Conservation (phyloP, 1,284 basidiomycete genomes). For the Bjerkandera adusta region DNA sequence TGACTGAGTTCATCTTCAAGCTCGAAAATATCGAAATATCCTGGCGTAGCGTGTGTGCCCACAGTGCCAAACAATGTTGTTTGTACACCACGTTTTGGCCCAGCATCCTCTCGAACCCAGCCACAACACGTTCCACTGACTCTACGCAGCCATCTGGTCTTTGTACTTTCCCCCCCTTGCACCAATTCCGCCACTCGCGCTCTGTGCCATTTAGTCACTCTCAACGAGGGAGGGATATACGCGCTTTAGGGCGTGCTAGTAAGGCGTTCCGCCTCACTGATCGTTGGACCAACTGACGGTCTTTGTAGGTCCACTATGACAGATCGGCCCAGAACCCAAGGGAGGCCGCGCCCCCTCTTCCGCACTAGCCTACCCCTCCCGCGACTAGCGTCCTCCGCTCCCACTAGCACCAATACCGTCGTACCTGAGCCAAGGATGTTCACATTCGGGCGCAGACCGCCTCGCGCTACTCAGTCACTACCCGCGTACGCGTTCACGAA, state of each 20-base stretch:
- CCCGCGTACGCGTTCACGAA: too few relatives aligned
- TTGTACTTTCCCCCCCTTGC: background rate
- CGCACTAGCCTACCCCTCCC: background rate
- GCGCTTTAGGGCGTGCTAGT: background rate
- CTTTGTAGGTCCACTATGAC: background rate
- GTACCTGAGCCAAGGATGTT: too few relatives aligned
- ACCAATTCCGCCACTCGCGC: background rate
- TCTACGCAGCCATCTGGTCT: background rate
- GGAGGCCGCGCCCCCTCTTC: background rate
- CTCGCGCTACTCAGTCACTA: too few relatives aligned
- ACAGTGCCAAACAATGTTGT: conserved; percentile 5
- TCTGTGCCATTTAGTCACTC: background rate
- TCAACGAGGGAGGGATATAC: too few relatives aligned
- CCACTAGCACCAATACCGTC: too few relatives aligned
- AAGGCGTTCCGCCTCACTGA: background rate
- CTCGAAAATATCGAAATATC: too few relatives aligned
- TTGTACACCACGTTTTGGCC: background rate
- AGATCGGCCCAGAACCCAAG: background rate
- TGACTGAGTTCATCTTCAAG: too few relatives aligned
- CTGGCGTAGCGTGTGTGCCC: too few relatives aligned
- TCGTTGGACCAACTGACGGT: too few relatives aligned
- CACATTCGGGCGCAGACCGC: too few relatives aligned
- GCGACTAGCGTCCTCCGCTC: background rate
- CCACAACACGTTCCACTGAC: background rate
- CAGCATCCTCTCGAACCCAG: background rate